These are phyloP conservation scores for Dittrichia graveolens DNA, from an alignment of 129 eudicot species.

Conservation along the genomic window DNA sequence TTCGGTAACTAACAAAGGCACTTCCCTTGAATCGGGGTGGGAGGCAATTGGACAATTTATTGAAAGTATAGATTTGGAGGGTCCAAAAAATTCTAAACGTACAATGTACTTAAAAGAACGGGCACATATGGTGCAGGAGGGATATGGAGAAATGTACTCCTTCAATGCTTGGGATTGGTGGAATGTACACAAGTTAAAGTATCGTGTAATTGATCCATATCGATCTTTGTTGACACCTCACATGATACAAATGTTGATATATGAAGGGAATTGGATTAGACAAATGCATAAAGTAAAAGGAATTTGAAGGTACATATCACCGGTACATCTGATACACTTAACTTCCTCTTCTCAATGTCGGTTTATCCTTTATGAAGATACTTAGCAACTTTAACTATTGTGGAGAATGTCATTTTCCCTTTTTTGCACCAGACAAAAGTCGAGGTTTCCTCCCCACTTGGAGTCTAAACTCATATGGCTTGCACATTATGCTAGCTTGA, in stretches of 20 bases:
- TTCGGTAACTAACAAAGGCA: neutral
- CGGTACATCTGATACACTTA: no score
- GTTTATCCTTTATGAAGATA: no score
- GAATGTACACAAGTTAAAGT: constrained; percentile 3
- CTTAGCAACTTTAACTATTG: no score
- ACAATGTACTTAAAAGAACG: neutral
- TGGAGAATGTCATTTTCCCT: no score
- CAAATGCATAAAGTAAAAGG: neutral
- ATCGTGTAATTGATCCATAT: constrained; percentile 6
- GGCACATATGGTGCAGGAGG: neutral
- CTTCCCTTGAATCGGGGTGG: neutral
- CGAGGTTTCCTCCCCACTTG: no score
- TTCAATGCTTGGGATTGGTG: constrained; percentile 6
- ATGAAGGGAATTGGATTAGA: neutral
- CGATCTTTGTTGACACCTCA: neutral
- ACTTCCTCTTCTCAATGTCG: no score
- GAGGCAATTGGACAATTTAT: neutral
- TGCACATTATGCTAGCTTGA: no score
- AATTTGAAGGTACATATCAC: neutral
- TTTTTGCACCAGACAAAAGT: no score
- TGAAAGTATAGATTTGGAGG: neutral
- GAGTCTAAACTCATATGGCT: no score
- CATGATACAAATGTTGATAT: neutral
- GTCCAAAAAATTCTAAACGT: neutral
- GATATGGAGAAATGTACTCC: neutral